Evolutionary conservation across 106 monocot species (phyloP).

Genomic region (Dendrobium catenatum): DNA sequence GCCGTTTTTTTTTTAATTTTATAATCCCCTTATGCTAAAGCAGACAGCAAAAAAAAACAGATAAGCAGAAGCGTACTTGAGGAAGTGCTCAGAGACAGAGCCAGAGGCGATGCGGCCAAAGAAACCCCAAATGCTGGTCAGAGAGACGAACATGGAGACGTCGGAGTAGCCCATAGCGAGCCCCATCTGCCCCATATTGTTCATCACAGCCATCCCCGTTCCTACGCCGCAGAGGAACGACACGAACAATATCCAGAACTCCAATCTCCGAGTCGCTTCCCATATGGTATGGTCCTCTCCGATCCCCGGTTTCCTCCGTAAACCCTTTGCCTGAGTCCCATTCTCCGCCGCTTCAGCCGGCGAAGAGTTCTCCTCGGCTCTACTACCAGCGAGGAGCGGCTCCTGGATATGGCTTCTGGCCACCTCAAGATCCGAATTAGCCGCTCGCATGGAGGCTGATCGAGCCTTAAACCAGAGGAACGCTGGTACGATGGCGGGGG

Average conservation of each 20-base stretch:
- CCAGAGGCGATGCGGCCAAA: slow-evolving; percentile 71
- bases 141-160: slow-evolving; percentile 64
- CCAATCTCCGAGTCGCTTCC: slow-evolving; percentile 44
- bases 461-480: slow-evolving; percentile 22
- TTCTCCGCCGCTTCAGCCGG: neutral
- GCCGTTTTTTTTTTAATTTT: neutral
- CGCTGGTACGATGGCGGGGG: slow-evolving; percentile 50
- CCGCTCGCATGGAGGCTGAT: neutral
- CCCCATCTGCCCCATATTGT: slow-evolving; percentile 63
- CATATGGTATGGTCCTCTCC: slow-evolving; percentile 81
- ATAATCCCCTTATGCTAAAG: neutral
- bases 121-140: slow-evolving; percentile 67
- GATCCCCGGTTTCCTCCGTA: slow-evolving; percentile 22
- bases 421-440: neutral
- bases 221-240: slow-evolving; percentile 89
- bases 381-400: slow-evolving; percentile 9
- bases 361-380: neutral
- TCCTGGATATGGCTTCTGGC: slow-evolving; percentile 9
- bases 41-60: neutral
- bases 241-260: slow-evolving; percentile 88
- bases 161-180: slow-evolving; percentile 57
- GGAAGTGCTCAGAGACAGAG: slow-evolving; percentile 58
- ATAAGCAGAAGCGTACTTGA: slow-evolving; percentile 32
- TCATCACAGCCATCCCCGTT: slow-evolving; percentile 92
- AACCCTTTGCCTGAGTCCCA: neutral